Conservation (phyloP, 2,329 filamentous ascomycete species). For the Dactylellina haptotyla region DNA sequence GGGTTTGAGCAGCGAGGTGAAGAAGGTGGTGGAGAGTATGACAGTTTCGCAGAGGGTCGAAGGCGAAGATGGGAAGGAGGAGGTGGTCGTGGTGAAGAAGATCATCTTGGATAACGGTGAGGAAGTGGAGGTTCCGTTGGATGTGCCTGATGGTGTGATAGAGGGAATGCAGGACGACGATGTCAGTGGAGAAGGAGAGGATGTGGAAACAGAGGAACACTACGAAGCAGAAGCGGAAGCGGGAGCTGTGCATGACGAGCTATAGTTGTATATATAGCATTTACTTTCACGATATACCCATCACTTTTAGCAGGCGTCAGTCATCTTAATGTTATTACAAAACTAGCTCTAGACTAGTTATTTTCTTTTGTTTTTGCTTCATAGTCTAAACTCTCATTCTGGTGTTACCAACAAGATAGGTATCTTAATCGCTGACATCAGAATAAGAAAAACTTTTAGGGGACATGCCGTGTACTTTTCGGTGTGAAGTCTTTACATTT, state of each 20-base stretch:
- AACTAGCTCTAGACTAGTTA: neutral
- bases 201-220: too few species aligned
- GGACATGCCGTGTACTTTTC: neutral
- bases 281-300: conserved; percentile 1
- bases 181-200: neutral
- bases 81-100: conserved; percentile 37
- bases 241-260: conserved; percentile 48
- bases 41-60: conserved; percentile 60
- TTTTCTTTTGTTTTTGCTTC: neutral
- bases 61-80: conserved; percentile 56
- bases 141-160: conserved; percentile 31
- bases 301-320: conserved; percentile 11
- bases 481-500: too few species aligned
- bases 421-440: neutral
- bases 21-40: conserved; percentile 69
- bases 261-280: conserved; percentile 26
- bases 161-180: neutral
- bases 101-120: conserved; percentile 48
- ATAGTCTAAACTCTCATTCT: neutral
- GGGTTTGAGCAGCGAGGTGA: conserved; percentile 63
- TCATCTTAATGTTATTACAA: neutral
- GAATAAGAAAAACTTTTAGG: conserved; percentile 8
- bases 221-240: too few species aligned
- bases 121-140: conserved; percentile 58
- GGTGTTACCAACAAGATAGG: neutral